These are phyloP conservation scores for Phaeotremella skinneri DNA, from an alignment of 768 basidiomycete species.

Conservation along the genomic window DNA sequence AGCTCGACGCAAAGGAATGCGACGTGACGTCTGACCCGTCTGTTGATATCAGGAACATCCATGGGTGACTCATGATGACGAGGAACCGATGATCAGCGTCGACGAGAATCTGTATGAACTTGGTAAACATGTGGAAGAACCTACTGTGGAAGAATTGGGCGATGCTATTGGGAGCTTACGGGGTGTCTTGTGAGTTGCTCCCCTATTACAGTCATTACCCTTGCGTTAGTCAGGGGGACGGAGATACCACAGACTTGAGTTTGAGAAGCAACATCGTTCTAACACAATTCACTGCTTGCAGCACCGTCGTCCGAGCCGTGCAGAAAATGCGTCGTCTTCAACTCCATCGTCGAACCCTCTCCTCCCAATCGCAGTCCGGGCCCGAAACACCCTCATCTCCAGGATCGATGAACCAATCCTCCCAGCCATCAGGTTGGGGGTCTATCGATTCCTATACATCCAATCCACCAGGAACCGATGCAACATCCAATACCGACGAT, in stretches of 20 bases:
- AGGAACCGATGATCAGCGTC: constrained; percentile 43
- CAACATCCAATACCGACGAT: constrained; percentile 21
- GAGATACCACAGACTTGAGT: too few species aligned
- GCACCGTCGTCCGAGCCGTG: constrained; percentile 49
- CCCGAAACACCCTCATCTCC: constrained; percentile 9
- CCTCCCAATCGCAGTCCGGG: constrained; percentile 7
- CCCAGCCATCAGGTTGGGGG: constrained; percentile 26
- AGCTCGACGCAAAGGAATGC: too few species aligned
- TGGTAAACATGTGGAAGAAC: constrained; percentile 49
- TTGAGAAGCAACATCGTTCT: too few species aligned
- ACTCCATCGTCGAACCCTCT: constrained; percentile 27
- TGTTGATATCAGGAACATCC: constrained; percentile 38
- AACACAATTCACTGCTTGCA: too few species aligned
- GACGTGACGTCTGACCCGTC: not conserved
- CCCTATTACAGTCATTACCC: not conserved
- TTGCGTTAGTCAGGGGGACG: not conserved
- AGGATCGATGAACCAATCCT: constrained; percentile 19
- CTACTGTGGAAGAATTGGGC: constrained; percentile 48
- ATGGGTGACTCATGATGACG: constrained; percentile 45
- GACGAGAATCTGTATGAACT: constrained; percentile 45
- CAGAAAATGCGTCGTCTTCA: constrained; percentile 42
- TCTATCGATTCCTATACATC: constrained; percentile 45
- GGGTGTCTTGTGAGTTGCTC: constrained; percentile 46
- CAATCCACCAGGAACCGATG: constrained; percentile 6
- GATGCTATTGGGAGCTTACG: constrained; percentile 43